These are phyloP conservation scores for Pyrus bretschneideri DNA, from an alignment of 306 rosid genomes.

Conservation along the genomic window DNA sequence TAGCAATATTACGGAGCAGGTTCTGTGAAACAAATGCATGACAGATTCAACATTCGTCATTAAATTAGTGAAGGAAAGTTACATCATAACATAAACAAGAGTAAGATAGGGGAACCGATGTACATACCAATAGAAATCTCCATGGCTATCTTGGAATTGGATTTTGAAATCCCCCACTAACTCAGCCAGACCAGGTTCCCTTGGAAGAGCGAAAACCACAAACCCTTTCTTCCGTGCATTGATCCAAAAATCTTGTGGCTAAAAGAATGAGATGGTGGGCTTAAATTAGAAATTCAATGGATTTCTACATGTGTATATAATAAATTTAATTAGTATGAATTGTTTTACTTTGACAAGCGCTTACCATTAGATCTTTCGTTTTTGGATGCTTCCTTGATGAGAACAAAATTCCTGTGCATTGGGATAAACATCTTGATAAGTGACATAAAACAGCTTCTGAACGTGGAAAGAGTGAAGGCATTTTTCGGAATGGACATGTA, in stretches of 20 bases:
- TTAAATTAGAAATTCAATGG: conserved; percentile 11
- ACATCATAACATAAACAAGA: not conserved
- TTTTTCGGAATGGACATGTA: not conserved
- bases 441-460: not conserved
- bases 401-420: conserved; percentile 68
- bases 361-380: conserved; percentile 80
- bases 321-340: not conserved
- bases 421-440: conserved; percentile 5
- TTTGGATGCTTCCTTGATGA: conserved; percentile 70
- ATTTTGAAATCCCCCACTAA: conserved; percentile 81
- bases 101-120: not conserved
- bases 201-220: conserved; percentile 84
- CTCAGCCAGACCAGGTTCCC: conserved; percentile 93
- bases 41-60: not conserved
- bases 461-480: not conserved
- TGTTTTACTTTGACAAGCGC: conserved; percentile 9
- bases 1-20: not conserved
- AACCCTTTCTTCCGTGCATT: conserved; percentile 81
- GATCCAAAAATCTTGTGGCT: conserved; percentile 96
- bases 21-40: not conserved
- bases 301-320: conserved; percentile 4
- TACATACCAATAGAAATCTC: conserved; percentile 89
- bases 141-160: conserved; percentile 85
- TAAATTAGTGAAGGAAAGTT: not conserved
- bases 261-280: conserved; percentile 19